Conservation (phyloP, 169 alveolate genomes). For the Theileria luwenshuni region DNA sequence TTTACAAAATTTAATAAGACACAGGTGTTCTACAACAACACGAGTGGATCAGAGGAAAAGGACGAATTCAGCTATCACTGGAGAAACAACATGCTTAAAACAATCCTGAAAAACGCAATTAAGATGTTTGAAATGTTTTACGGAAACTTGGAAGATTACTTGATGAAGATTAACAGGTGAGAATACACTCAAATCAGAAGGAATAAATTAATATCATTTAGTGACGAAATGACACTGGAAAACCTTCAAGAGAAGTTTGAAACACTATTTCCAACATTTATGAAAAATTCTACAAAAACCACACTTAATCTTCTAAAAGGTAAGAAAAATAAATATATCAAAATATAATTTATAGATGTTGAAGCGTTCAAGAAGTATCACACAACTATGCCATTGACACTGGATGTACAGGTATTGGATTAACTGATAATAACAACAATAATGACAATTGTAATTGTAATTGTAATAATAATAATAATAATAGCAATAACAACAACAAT, state of each 20-base stretch:
- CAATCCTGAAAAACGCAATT: slow-evolving; percentile 43
- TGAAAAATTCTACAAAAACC: slow-evolving; percentile 30
- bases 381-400: slow-evolving; percentile 19
- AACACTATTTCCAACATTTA: slow-evolving; percentile 42
- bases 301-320: slow-evolving; percentile 43
- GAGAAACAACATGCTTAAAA: slow-evolving; percentile 45
- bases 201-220: not conserved
- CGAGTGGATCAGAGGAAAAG: slow-evolving; percentile 25
- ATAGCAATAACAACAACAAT: no score
- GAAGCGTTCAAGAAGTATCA: slow-evolving; percentile 5
- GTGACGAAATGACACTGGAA: slow-evolving; percentile 34
- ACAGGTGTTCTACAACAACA: slow-evolving; percentile 41
- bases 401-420: slow-evolving; percentile 55
- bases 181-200: not conserved
- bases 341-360: slow-evolving; percentile 12
- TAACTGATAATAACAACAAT: not conserved
- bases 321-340: not conserved
- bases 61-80: slow-evolving; percentile 61
- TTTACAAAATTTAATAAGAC: not conserved
- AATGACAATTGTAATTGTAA: not conserved
- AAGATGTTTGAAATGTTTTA: slow-evolving; percentile 49
- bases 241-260: slow-evolving; percentile 25
- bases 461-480: no score
- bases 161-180: slow-evolving; percentile 8
- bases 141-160: slow-evolving; percentile 32